Evolutionary conservation across 345 rosid genomes (phyloP).

Genomic region (Sonneratia caseolaris): DNA sequence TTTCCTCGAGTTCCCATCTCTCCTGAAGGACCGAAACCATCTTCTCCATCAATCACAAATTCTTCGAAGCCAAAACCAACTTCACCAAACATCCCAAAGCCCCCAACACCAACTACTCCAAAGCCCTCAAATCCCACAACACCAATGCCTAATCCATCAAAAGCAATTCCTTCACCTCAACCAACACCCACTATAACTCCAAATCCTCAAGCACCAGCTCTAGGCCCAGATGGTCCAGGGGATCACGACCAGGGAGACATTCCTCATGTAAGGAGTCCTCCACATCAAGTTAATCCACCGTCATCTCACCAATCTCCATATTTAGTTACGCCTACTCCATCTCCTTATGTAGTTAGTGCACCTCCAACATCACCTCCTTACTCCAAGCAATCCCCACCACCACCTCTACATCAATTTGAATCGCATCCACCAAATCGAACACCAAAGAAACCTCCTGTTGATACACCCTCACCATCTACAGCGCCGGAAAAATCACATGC

Average conservation of each 20-base stretch:
- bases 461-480: too few relatives aligned
- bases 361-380: too few relatives aligned
- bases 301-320: too few relatives aligned
- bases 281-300: too few relatives aligned
- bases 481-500: too few relatives aligned
- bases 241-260: neutral
- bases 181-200: neutral
- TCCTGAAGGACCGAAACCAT: neutral
- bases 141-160: neutral
- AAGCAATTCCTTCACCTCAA: neutral
- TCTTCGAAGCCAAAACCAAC: neutral
- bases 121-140: neutral
- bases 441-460: neutral
- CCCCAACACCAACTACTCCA: neutral
- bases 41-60: neutral
- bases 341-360: too few relatives aligned
- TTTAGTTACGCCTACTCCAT: too few relatives aligned
- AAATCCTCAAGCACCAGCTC: neutral
- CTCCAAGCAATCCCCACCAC: too few relatives aligned
- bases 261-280: neutral
- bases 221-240: neutral
- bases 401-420: too few relatives aligned
- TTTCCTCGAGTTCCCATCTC: constrained; percentile 1
- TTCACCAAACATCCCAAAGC: neutral
- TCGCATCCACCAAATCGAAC: neutral